Evolutionary conservation across 805 yeast genomes (phyloP).

Genomic region (Metschnikowia reukaufii): DNA sequence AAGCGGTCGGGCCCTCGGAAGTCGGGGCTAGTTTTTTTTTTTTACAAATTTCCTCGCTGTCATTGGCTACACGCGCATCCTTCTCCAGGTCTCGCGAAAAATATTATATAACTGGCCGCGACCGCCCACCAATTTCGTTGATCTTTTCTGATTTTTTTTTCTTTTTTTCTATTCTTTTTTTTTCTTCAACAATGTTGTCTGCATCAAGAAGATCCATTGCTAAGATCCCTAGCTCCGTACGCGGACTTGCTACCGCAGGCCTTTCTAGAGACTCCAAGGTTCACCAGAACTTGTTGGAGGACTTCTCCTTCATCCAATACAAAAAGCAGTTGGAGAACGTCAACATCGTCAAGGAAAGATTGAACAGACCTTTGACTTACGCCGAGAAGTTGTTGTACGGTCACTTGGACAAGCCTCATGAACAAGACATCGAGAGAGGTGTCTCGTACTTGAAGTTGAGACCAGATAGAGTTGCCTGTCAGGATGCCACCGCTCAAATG

Average conservation of each 20-base stretch:
- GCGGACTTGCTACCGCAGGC: constrained; percentile 25
- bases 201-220: constrained; percentile 38
- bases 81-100: constrained; percentile 16
- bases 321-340: constrained; percentile 88
- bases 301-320: constrained; percentile 85
- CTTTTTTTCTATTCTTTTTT: constrained; percentile 4
- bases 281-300: constrained; percentile 74
- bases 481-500: constrained; percentile 99
- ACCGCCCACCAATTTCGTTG: constrained; percentile 4
- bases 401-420: constrained; percentile 91
- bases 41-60: constrained; percentile 24
- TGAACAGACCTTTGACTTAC: constrained; percentile 85
- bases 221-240: constrained; percentile 22
- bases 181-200: constrained; percentile 37
- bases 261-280: constrained; percentile 24
- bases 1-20: constrained; percentile 17
- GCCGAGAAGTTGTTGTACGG: constrained; percentile 96
- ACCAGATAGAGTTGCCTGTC: constrained; percentile 98
- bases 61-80: constrained; percentile 24
- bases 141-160: constrained; percentile 5
- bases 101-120: constrained; percentile 12
- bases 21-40: constrained; percentile 4
- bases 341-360: constrained; percentile 76
- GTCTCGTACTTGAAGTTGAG: constrained; percentile 87
- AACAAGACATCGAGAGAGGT: constrained; percentile 82